A percentile compares a stretch with the other conserved stretches of the same genome.
Evolutionary conservation across 1,139 yeast genomes (phyloP).

Genomic region (Pichia sp.): DNA sequence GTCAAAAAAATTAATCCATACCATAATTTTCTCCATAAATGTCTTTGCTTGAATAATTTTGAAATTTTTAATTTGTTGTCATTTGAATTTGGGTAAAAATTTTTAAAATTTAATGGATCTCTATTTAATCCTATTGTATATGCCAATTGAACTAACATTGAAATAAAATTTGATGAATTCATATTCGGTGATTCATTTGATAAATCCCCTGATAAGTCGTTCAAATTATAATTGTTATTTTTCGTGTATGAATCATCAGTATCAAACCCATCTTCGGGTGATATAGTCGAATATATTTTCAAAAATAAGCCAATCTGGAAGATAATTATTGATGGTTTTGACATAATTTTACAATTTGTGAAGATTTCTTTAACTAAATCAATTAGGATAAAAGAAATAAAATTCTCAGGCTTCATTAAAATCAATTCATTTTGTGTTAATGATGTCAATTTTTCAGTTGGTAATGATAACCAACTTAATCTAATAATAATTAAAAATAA

Average conservation of each 20-base stretch:
- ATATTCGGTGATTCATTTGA: constrained; percentile 30
- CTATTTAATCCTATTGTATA: constrained; percentile 32
- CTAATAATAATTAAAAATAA: constrained; percentile 42
- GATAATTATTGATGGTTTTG: constrained; percentile 31
- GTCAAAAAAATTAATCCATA: constrained; percentile 28
- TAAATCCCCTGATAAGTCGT: constrained; percentile 28
- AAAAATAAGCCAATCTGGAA: constrained; percentile 33
- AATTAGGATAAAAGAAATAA: constrained; percentile 29
- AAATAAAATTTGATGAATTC: constrained; percentile 29
- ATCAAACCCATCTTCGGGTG: constrained; percentile 37
- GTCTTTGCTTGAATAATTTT: constrained; percentile 29
- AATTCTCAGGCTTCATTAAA: constrained; percentile 30
- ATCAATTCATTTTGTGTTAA: constrained; percentile 26
- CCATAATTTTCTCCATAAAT: constrained; percentile 33
- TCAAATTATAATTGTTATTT: constrained; percentile 15
- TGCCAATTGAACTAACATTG: constrained; percentile 30
- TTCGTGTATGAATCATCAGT: constrained; percentile 31
- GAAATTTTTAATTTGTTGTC: constrained; percentile 26
- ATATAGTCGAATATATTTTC: constrained; percentile 30
- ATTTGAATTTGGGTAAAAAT: constrained; percentile 25
- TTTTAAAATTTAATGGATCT: constrained; percentile 31
- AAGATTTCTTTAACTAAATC: constrained; percentile 32
- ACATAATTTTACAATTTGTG: constrained; percentile 28
- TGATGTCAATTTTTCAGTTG: constrained; percentile 22
- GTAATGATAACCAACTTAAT: constrained; percentile 44